These are phyloP conservation scores for Aspergillus sp. DNA, from an alignment of 2,329 filamentous ascomycete species.

Conservation along the genomic window DNA sequence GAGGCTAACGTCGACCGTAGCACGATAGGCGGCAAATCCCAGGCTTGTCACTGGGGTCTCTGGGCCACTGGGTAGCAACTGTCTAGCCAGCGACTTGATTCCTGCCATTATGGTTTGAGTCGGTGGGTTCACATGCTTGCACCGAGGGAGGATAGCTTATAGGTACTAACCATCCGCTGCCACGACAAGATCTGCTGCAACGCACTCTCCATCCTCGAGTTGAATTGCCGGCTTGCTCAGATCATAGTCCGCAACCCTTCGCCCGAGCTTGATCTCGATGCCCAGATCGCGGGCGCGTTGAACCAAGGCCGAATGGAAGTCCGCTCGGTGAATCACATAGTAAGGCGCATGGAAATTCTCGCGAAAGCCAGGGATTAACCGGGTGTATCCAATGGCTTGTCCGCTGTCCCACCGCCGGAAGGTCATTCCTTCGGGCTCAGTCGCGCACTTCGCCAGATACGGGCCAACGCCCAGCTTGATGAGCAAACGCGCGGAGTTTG, in stretches of 20 bases:
- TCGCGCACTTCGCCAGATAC: constrained; percentile 18
- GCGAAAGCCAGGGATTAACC: constrained; percentile 32
- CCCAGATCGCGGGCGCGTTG: constrained; percentile 17
- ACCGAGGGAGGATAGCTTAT: too few relatives aligned
- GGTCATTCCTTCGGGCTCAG: constrained; percentile 28
- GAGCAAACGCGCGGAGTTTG: constrained; percentile 43
- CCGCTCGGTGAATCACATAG: constrained; percentile 51
- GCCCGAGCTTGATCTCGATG: constrained; percentile 15
- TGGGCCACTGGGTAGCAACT: neutral
- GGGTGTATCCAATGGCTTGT: constrained; percentile 38
- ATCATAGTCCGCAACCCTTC: constrained; percentile 16
- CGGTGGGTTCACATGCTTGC: too few relatives aligned
- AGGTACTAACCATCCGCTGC: constrained; percentile 21
- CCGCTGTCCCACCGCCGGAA: constrained; percentile 41
- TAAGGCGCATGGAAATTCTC: constrained; percentile 37
- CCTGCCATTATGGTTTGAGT: constrained; percentile 7
- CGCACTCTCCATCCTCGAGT: constrained; percentile 2
- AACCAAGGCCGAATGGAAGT: constrained; percentile 39
- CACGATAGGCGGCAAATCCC: constrained; percentile 45
- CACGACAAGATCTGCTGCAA: constrained; percentile 17
- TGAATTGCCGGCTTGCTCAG: constrained; percentile 5
- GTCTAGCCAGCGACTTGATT: constrained; percentile 22
- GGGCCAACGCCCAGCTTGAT: constrained; percentile 40
- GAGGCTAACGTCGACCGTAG: constrained; percentile 39
- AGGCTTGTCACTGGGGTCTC: constrained; percentile 17